Conservation (phyloP, 805 yeast species). For the Wickerhamomyces bisporus region DNA sequence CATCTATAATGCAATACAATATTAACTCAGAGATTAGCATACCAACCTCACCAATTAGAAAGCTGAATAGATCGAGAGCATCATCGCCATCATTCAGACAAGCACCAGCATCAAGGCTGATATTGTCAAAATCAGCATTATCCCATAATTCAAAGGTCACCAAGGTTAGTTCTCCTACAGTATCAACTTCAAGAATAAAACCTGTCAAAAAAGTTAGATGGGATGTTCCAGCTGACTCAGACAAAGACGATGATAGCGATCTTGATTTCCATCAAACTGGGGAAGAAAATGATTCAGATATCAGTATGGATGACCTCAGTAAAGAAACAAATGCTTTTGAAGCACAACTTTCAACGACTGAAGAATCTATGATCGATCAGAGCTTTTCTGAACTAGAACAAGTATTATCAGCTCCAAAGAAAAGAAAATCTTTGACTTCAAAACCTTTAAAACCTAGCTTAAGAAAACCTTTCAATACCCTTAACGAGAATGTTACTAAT, state of each 20-base stretch:
- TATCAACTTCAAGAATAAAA: conserved; percentile 17
- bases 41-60: conserved; percentile 23
- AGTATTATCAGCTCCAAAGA: conserved; percentile 12
- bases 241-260: neutral
- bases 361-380: conserved; percentile 11
- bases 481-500: neutral
- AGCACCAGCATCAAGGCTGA: conserved; percentile 19
- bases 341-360: conserved; percentile 4
- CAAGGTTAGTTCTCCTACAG: conserved; percentile 11
- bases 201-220: conserved; percentile 41
- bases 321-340: conserved; percentile 17
- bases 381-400: conserved; percentile 16
- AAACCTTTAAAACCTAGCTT: conserved; percentile 16
- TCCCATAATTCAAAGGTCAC: conserved; percentile 11
- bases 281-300: conserved; percentile 16
- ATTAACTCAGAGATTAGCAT: conserved; percentile 18
- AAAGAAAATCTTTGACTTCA: conserved; percentile 23
- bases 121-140: conserved; percentile 11
- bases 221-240: conserved; percentile 30
- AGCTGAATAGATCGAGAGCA: conserved; percentile 15
- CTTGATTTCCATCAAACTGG: conserved; percentile 2
- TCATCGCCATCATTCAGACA: conserved; percentile 21
- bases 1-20: conserved; percentile 17
- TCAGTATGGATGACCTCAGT: conserved; percentile 16
- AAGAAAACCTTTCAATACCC: neutral